phyloP scores from a whole-genome alignment of 306 rosid species.

The Casuarina equisetifolia region DNA sequence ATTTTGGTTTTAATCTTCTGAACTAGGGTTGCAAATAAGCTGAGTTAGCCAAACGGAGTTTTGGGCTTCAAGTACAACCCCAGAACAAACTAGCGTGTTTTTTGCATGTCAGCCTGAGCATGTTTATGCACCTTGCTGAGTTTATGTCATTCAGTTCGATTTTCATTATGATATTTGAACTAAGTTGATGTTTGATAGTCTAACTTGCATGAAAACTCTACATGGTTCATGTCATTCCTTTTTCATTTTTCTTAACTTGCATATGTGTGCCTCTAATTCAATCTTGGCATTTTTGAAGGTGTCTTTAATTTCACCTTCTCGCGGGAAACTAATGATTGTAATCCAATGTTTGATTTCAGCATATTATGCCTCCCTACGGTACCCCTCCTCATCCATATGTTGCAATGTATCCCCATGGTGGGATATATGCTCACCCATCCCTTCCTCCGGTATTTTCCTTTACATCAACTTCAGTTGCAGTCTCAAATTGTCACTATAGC shows the following conservation, averaged over 20 bases:
- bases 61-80: not conserved
- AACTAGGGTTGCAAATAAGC: slow-evolving; percentile 2
- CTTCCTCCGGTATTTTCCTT: slow-evolving; percentile 81
- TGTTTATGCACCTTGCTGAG: not conserved
- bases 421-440: slow-evolving; percentile 98
- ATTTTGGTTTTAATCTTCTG: not conserved
- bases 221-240: not conserved
- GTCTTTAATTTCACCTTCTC: not conserved
- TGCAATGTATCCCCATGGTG: slow-evolving; percentile 99
- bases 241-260: not conserved
- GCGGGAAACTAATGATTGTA: slow-evolving; percentile 1
- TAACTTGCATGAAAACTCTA: not conserved
- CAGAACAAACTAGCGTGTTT: not conserved
- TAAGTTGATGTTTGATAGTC: not conserved
- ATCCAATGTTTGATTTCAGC: slow-evolving; percentile 56
- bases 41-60: not conserved
- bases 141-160: slow-evolving; percentile 1
- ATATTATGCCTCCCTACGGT: slow-evolving; percentile 96
- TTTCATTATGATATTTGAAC: not conserved
- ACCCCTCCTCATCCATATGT: slow-evolving; percentile 97
- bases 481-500: slow-evolving; percentile 25
- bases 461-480: slow-evolving; percentile 28
- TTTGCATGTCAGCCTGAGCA: not conserved
- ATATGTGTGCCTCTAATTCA: not conserved
- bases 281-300: slow-evolving; percentile 9